Evolutionary conservation across 2,329 filamentous ascomycete genomes (phyloP), one percentile per base, ranked within the genome.

Genomic region (Trichoderma sp.): DNA sequence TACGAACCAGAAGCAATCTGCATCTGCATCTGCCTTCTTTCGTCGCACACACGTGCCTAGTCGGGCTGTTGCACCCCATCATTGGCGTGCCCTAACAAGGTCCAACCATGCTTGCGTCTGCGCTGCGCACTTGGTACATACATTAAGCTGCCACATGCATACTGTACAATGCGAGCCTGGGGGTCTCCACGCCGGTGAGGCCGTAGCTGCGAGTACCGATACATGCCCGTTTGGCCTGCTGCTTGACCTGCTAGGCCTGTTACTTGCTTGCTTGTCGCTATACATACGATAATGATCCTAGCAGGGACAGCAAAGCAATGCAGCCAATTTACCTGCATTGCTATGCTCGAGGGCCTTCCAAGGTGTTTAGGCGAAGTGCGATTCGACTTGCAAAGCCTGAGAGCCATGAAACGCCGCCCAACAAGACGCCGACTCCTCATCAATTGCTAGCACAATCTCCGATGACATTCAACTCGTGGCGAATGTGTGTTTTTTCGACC

Each of bases 31-130:
- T 61, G 43, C 56, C 55, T 61, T 31, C 58, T 47, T 21, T 68
- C 65, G 65, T 56, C 65, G 43, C 65, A 68, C 65, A 68, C 65
- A 61, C 65, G 65, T 68, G 65, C 49, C 40, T 53, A 33, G 43
- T 52, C 55, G n/a, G 7, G 47, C 40, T 21, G 10, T 58, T 37
- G 6, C 21, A 21, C 35, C 21, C 35, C 21, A 29, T 21, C 33
- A 64, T 64, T 64, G 61, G 49, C 33, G 57, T 40, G 61, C 29
- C 40, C 11, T 13, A 35, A 58, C 53, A 58, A 24, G 63, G 37
- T 33, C 33, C n/a, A 40, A 59, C 21, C 55, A 67, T 59, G 53
- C 37, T 27, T 65, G 53, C 37, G 29, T 37, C 8, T 67, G 24
- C 21, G 62, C 21, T 49, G 47, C 40, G 40, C 5, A 21, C 21